Percentiles rank a stretch among this genome's conserved stretches.
These are phyloP conservation scores for Crithidia brevicula DNA, from an alignment of 208 protist genomes.

Conservation along the genomic window DNA sequence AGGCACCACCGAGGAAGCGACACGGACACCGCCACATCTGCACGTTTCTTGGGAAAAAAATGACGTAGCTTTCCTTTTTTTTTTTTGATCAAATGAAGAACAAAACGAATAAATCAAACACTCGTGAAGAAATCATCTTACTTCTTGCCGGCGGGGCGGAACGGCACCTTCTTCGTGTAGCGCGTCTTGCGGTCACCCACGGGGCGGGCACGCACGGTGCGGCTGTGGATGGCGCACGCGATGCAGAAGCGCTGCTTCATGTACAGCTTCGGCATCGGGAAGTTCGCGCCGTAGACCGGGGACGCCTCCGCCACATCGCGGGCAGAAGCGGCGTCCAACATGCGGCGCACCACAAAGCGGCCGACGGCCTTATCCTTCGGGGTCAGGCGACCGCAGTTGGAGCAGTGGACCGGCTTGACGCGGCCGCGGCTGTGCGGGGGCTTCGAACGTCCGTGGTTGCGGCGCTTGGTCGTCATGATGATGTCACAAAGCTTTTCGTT, in stretches of 20 bases:
- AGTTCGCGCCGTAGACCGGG: slow-evolving; percentile 90
- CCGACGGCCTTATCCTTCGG: slow-evolving; percentile 98
- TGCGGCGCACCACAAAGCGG: slow-evolving; percentile 98
- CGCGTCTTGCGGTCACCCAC: slow-evolving; percentile 84
- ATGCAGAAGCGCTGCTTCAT: slow-evolving; percentile 99
- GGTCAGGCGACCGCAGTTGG: slow-evolving; percentile 92
- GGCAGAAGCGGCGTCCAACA: slow-evolving; percentile 97
- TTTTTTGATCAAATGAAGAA: slow-evolving; percentile 11
- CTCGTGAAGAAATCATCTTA: slow-evolving; percentile 27
- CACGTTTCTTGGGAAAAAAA: too few relatives aligned
- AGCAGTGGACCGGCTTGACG: slow-evolving; percentile 92
- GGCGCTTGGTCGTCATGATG: slow-evolving; percentile 93
- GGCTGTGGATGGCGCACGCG: slow-evolving; percentile 99
- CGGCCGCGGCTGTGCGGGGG: slow-evolving; percentile 91
- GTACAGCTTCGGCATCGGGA: slow-evolving; percentile 99
- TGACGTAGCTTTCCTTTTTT: slow-evolving; percentile 17
- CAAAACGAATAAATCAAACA: slow-evolving; percentile 24
- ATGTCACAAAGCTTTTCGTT: slow-evolving; percentile 17
- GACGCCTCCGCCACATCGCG: slow-evolving; percentile 97
- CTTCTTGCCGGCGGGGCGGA: slow-evolving; percentile 50
- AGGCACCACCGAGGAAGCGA: too few relatives aligned
- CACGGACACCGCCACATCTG: too few relatives aligned
- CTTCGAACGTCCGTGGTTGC: slow-evolving; percentile 94
- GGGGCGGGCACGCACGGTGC: slow-evolving; percentile 94
- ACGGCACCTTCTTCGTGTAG: slow-evolving; percentile 85